Evolutionary conservation across 352 stramenopile genomes (phyloP).

Genomic region (Globisporangium takayamanum): DNA sequence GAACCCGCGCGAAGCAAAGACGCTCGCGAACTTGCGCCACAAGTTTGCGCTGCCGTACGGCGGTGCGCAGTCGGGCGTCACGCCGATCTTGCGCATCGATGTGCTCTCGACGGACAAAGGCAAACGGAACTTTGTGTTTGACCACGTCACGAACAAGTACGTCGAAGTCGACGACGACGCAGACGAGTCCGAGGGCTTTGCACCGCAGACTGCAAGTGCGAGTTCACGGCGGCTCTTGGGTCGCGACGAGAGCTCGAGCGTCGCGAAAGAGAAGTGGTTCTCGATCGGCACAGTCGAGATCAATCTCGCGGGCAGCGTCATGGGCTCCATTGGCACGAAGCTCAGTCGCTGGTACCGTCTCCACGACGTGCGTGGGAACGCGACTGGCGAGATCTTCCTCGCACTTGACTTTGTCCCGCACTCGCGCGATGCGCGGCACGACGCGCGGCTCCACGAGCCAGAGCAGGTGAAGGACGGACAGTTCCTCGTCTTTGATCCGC

Average conservation of each 20-base stretch:
- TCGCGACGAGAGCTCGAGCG: conserved; percentile 51
- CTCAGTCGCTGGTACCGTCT: conserved; percentile 82
- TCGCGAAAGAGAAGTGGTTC: conserved; percentile 59
- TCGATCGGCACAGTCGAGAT: conserved; percentile 78
- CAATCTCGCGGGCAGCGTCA: conserved; percentile 81
- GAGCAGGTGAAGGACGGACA: conserved; percentile 78
- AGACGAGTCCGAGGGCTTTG: conserved; percentile 27
- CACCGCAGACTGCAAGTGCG: conserved; percentile 12
- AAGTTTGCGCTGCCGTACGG: conserved; percentile 80
- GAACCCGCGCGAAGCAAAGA: conserved; percentile 65
- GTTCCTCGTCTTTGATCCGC: conserved; percentile 82
- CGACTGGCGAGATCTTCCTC: conserved; percentile 83
- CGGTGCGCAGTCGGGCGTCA: conserved; percentile 81
- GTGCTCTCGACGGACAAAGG: conserved; percentile 60
- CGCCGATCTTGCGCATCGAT: conserved; percentile 76
- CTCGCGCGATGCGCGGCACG: conserved; percentile 15
- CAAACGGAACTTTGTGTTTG: conserved; percentile 82
- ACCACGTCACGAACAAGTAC: conserved; percentile 80
- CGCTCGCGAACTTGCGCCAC: conserved; percentile 68
- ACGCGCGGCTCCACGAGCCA: conserved; percentile 37
- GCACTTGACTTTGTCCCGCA: conserved; percentile 73
- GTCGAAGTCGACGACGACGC: conserved; percentile 77
- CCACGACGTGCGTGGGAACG: conserved; percentile 65
- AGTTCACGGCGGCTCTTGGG: conserved; percentile 16
- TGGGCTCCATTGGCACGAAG: conserved; percentile 62